Evolutionary conservation across 2,329 filamentous ascomycete species (phyloP).

Genomic region (Sporothrix protearum): DNA sequence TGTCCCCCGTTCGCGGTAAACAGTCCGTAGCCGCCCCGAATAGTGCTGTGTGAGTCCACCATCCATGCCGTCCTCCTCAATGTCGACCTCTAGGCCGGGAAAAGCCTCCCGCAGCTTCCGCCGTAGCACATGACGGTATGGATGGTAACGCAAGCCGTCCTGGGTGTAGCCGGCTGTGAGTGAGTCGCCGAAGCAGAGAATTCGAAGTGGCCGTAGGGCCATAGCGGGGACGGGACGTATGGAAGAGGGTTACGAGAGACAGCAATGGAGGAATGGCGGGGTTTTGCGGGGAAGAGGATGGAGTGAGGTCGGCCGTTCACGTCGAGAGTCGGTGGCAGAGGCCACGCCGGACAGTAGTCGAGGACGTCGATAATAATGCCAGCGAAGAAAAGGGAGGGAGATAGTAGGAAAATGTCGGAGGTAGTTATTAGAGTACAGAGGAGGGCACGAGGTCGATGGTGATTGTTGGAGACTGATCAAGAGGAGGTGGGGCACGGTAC

Average conservation of each 20-base stretch:
- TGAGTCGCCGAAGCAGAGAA: slow-evolving; percentile 64
- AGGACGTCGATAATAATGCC: not conserved
- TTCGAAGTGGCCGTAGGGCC: slow-evolving; percentile 41
- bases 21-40: slow-evolving; percentile 28
- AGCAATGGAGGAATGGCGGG: too few species aligned
- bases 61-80: slow-evolving; percentile 32
- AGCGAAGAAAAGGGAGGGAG: too few species aligned
- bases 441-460: not conserved
- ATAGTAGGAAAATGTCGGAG: not conserved
- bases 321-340: too few species aligned
- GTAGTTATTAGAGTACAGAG: not conserved
- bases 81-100: slow-evolving; percentile 33
- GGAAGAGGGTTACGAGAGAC: not conserved
- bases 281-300: not conserved
- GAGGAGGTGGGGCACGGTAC: not conserved
- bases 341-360: not conserved
- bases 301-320: not conserved
- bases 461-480: not conserved
- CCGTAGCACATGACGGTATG: slow-evolving; percentile 51
- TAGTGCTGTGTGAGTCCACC: slow-evolving; percentile 32
- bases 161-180: slow-evolving; percentile 55
- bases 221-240: slow-evolving; percentile 23
- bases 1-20: not conserved
- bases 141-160: slow-evolving; percentile 44
- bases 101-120: slow-evolving; percentile 46